A percentile compares a stretch with the other conserved stretches of the same genome.
Evolutionary conservation across 2,329 filamentous ascomycete genomes (phyloP).

Genomic region (Fusarium tuaranense): DNA sequence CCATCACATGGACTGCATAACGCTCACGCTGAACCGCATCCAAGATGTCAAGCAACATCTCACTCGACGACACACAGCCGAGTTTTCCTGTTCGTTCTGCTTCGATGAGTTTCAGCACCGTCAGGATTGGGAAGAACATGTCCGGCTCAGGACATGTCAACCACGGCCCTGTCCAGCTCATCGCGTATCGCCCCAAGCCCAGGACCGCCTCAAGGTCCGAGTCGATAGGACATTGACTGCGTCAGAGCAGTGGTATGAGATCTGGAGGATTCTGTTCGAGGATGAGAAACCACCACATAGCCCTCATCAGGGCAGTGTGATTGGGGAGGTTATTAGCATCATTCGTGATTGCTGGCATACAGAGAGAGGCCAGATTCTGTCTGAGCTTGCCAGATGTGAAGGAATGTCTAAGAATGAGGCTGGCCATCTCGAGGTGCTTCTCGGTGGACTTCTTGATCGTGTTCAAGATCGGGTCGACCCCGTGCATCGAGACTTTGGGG

Average conservation of each 20-base stretch:
- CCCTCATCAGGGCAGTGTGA: neutral
- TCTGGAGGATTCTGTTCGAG: neutral
- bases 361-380: neutral
- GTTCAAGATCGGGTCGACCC: neutral
- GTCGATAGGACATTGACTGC: neutral
- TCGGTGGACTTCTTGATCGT: neutral
- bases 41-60: neutral
- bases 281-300: neutral
- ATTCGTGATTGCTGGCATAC: neutral
- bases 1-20: neutral
- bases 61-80: neutral
- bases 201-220: neutral
- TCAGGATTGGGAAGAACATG: neutral
- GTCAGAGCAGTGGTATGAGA: neutral
- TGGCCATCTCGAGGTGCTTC: neutral
- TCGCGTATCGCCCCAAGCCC: neutral
- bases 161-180: neutral
- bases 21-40: neutral
- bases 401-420: neutral
- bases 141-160: neutral
- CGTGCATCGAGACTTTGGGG: neutral
- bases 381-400: neutral
- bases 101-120: neutral
- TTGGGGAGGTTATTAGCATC: slow-evolving; percentile 1
- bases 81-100: neutral